Evolutionary conservation across 169 alveolate species (phyloP).

Genomic region (Cryptosporidium ubiquitum): DNA sequence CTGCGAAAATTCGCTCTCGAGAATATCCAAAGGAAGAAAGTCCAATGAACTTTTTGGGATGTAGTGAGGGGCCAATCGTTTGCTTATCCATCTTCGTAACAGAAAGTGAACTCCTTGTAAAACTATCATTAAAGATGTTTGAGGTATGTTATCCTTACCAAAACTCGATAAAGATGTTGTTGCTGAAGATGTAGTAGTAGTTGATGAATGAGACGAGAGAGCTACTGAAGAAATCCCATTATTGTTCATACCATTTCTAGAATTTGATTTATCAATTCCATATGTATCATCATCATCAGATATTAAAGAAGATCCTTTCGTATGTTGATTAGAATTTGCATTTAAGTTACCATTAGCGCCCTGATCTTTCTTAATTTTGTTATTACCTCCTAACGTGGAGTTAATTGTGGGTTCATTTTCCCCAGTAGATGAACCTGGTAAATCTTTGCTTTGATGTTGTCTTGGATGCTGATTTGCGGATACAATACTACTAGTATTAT

Average conservation of each 20-base stretch:
- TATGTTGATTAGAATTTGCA: not conserved
- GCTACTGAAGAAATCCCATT: constrained; percentile 12
- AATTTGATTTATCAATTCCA: not conserved
- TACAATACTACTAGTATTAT: not conserved
- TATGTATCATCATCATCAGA: not conserved
- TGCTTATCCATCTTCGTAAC: constrained; percentile 64
- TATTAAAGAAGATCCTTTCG: not conserved
- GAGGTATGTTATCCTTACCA: constrained; percentile 55
- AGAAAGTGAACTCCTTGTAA: constrained; percentile 66
- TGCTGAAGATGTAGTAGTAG: constrained; percentile 7
- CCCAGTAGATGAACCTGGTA: not conserved
- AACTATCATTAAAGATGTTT: constrained; percentile 48
- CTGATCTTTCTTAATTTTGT: not conserved
- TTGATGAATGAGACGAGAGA: constrained; percentile 3
- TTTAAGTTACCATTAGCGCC: not conserved
- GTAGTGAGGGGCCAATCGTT: constrained; percentile 47
- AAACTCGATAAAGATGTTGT: not conserved
- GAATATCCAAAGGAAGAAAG: constrained; percentile 52
- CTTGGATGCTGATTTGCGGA: not conserved
- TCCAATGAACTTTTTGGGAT: constrained; percentile 56
- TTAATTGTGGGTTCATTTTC: not conserved
- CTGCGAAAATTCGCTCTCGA: constrained; percentile 57
- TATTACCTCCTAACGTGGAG: not conserved
- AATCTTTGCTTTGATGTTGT: constrained; percentile 14
- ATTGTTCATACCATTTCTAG: not conserved